phyloP scores from a whole-genome alignment of 176 grass and related monocot species.

The Puya raimondii region DNA sequence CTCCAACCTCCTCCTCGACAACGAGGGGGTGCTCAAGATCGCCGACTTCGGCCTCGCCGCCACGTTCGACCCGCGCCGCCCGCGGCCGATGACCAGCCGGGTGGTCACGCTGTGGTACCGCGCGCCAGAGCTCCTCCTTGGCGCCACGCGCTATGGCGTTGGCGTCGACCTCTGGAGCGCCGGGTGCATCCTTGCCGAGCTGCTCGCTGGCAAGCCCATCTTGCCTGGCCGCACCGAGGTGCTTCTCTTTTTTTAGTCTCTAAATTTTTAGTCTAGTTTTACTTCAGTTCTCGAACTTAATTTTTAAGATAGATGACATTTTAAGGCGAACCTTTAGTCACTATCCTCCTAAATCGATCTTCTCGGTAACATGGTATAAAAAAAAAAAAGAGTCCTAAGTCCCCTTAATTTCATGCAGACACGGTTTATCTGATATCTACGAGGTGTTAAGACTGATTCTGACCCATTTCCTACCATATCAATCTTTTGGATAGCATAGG shows the following conservation, averaged over 20 bases:
- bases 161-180: conserved; percentile 49
- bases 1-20: conserved; percentile 46
- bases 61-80: conserved; percentile 30
- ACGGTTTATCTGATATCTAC: too few relatives aligned
- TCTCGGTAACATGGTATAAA: too few relatives aligned
- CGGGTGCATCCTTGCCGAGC: conserved; percentile 44
- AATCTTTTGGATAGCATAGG: too few relatives aligned
- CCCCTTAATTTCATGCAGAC: too few relatives aligned
- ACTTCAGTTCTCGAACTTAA: too few relatives aligned
- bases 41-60: conserved; percentile 43
- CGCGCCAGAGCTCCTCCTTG: conserved; percentile 39
- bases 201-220: conserved; percentile 33
- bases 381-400: too few relatives aligned
- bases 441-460: too few relatives aligned
- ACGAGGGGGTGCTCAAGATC: conserved; percentile 43
- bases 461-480: too few relatives aligned
- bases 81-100: conserved; percentile 34
- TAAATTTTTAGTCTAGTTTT: too few relatives aligned
- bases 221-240: conserved; percentile 47
- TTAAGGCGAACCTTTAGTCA: too few relatives aligned
- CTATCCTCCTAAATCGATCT: too few relatives aligned
- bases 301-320: too few relatives aligned
- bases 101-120: conserved; percentile 52
- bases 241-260: not conserved
- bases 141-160: conserved; percentile 29